Conservation (phyloP, 108 stramenopile species). For the Cyclotella cryptica region DNA sequence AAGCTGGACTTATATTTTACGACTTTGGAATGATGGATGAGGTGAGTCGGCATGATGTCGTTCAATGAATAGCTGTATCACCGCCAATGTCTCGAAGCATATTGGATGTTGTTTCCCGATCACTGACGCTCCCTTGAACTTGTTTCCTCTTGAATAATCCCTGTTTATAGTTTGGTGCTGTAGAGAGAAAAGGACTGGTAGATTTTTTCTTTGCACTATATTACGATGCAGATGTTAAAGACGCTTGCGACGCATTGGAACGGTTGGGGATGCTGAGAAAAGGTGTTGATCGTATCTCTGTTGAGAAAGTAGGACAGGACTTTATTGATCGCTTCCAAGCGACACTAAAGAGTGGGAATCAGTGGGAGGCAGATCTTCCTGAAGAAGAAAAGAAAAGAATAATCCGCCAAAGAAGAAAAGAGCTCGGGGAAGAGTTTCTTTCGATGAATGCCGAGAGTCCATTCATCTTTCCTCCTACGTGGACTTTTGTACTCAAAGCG, state of each 20-base stretch:
- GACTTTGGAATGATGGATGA: slow-evolving; percentile 99
- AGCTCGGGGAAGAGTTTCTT: slow-evolving; percentile 90
- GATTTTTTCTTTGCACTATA: slow-evolving; percentile 94
- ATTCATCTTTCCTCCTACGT: slow-evolving; percentile 96
- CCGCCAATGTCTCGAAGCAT: no score
- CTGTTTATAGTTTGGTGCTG: slow-evolving; percentile 63
- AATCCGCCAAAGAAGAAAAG: slow-evolving; percentile 69
- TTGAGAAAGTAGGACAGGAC: slow-evolving; percentile 95
- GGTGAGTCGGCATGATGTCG: not conserved
- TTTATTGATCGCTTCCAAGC: slow-evolving; percentile 95
- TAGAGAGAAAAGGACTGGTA: slow-evolving; percentile 84
- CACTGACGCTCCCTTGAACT: not conserved
- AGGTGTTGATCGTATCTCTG: slow-evolving; percentile 92
- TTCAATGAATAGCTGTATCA: not conserved
- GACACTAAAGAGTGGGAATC: slow-evolving; percentile 68
- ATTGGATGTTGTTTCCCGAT: not conserved
- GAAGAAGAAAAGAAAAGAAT: slow-evolving; percentile 82
- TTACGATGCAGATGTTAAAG: slow-evolving; percentile 91
- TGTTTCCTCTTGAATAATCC: not conserved
- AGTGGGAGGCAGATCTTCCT: slow-evolving; percentile 81
- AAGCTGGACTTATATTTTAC: slow-evolving; percentile 91
- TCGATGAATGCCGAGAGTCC: slow-evolving; percentile 90
- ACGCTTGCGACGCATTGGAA: slow-evolving; percentile 92
- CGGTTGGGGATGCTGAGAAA: slow-evolving; percentile 92
- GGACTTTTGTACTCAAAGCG: slow-evolving; percentile 98